phyloP scores from a whole-genome alignment of 2,329 filamentous ascomycete genomes.

The Mycosphaerella sp. region DNA sequence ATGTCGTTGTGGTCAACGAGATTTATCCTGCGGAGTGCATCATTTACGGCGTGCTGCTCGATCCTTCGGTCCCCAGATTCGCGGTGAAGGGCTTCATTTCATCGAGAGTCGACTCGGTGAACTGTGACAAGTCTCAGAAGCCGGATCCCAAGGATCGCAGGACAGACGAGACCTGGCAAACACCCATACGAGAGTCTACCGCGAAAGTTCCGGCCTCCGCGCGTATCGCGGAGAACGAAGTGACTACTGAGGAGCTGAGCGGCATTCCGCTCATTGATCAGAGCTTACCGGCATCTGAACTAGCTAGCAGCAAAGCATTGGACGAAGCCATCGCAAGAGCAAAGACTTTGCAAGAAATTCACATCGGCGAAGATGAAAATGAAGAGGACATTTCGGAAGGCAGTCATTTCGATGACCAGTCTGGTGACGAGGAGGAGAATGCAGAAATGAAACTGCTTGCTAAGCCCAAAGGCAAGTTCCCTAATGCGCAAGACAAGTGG shows the following conservation, averaged over 20 bases:
- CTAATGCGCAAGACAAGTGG: constrained; percentile 40
- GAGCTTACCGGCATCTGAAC: constrained; percentile 3
- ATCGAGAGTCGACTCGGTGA: constrained; percentile 13
- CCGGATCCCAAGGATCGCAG: constrained; percentile 44
- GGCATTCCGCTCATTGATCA: constrained; percentile 2
- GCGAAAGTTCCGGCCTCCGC: not conserved
- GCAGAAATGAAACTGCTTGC: constrained; percentile 11
- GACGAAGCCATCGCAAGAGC: constrained; percentile 59
- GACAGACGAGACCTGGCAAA: constrained; percentile 36
- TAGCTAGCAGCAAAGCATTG: constrained; percentile 48
- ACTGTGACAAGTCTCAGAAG: constrained; percentile 39
- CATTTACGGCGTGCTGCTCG: constrained; percentile 37
- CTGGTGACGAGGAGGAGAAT: constrained; percentile 11
- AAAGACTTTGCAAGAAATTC: constrained; percentile 54
- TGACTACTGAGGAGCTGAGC: not conserved
- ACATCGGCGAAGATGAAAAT: constrained; percentile 39
- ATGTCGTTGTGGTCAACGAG: constrained; percentile 48
- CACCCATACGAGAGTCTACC: constrained; percentile 27
- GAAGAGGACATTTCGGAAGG: constrained; percentile 20
- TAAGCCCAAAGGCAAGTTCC: constrained; percentile 23
- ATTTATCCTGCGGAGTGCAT: constrained; percentile 43
- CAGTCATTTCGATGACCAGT: constrained; percentile 24
- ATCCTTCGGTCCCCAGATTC: constrained; percentile 55
- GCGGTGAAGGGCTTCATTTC: constrained; percentile 37
- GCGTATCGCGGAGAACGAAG: not conserved